phyloP scores from a whole-genome alignment of 164 flowering plant species.

The Pachysandra terminalis region DNA sequence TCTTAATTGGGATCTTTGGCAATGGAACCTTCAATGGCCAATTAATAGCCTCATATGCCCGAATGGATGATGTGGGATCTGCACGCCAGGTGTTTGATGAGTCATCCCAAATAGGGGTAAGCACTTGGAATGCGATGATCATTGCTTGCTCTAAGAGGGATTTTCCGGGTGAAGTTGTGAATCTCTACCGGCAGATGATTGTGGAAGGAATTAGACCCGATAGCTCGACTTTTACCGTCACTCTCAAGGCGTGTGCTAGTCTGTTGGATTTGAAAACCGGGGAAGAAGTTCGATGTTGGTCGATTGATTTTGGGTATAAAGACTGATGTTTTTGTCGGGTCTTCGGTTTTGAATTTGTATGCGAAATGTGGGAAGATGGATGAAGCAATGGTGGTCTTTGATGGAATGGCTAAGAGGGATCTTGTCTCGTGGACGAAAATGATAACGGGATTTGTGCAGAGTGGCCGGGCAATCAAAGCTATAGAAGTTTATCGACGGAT shows the following conservation, averaged over 20 bases:
- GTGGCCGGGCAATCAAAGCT: conserved; percentile 36
- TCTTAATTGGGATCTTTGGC: conserved; percentile 27
- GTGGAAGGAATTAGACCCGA: conserved; percentile 40
- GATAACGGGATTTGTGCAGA: conserved; percentile 39
- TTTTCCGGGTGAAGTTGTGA: conserved; percentile 31
- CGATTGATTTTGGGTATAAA: conserved; percentile 39
- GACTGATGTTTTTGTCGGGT: conserved; percentile 49
- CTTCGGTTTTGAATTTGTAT: conserved; percentile 54
- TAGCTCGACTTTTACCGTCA: conserved; percentile 54
- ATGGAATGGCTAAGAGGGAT: conserved; percentile 39
- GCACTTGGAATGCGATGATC: conserved; percentile 45
- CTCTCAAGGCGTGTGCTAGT: conserved; percentile 46
- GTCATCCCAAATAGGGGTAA: conserved; percentile 33
- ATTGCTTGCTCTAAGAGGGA: conserved; percentile 35
- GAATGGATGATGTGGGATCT: conserved; percentile 18
- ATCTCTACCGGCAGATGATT: conserved; percentile 29
- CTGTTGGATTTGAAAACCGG: conserved; percentile 38
- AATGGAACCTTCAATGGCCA: conserved; percentile 21
- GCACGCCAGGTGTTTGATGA: conserved; percentile 49
- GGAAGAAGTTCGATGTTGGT: conserved; percentile 30
- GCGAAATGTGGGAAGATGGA: conserved; percentile 51
- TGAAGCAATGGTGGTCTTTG: conserved; percentile 42
- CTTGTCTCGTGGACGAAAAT: conserved; percentile 54
- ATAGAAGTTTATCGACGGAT: conserved; percentile 37
- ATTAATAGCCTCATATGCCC: conserved; percentile 35